Evolutionary conservation across 805 yeast genomes (phyloP).

Genomic region (Wickerhamomyces strasburgensis): DNA sequence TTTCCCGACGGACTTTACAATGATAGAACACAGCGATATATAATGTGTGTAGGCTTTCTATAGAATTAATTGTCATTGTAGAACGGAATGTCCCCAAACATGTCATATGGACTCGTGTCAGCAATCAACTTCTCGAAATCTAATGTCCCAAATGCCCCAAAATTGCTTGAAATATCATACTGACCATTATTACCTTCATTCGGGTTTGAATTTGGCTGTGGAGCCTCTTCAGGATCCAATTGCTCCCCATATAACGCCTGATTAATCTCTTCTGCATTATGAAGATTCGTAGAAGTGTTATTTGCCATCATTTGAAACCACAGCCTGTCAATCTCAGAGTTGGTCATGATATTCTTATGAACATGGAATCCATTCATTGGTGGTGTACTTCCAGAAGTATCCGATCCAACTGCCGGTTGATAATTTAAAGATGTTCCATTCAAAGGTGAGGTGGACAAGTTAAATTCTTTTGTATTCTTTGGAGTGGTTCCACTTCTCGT

Average conservation of each 20-base stretch:
- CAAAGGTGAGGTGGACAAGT: too few relatives aligned
- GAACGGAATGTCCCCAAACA: constrained; percentile 18
- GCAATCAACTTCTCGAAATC: constrained; percentile 18
- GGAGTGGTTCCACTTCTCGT: too few relatives aligned
- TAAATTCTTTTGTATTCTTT: too few relatives aligned
- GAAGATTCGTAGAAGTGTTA: constrained; percentile 5
- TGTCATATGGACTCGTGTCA: constrained; percentile 17
- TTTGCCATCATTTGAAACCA: constrained; percentile 24
- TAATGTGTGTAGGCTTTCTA: not conserved
- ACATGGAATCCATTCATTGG: constrained; percentile 16
- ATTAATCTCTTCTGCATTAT: not conserved
- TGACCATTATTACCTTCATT: not conserved
- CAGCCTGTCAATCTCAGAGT: constrained; percentile 18
- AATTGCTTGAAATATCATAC: not conserved
- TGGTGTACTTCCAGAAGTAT: constrained; percentile 13
- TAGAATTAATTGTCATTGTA: constrained; percentile 8
- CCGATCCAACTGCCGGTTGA: too few relatives aligned
- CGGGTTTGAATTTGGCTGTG: not conserved
- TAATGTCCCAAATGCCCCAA: constrained; percentile 11
- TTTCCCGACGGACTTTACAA: not conserved
- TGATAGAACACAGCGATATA: not conserved
- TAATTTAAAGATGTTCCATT: too few relatives aligned
- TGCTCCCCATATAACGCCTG: not conserved
- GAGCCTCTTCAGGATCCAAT: not conserved
- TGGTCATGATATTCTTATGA: constrained; percentile 15